Conservation (phyloP, 306 rosid genomes). For the Begonia loranthoides region DNA sequence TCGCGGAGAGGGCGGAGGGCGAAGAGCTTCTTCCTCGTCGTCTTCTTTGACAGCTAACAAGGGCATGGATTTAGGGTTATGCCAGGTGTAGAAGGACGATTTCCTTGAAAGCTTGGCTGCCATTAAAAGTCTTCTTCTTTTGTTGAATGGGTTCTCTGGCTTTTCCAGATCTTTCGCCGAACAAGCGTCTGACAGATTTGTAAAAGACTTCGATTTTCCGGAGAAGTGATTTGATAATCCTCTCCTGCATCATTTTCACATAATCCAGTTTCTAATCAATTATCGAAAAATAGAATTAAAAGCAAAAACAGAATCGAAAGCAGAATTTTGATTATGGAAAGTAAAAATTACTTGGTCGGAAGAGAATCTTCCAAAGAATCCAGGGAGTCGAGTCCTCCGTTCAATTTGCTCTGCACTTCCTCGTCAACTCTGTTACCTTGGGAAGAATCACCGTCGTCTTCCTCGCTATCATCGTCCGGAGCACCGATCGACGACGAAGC, state of each 20-base stretch:
- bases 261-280: background rate
- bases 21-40: constrained; percentile 9
- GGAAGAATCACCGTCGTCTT: background rate
- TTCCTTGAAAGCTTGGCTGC: constrained; percentile 58
- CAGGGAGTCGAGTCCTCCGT: constrained; percentile 2
- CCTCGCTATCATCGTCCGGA: constrained; percentile 9
- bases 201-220: constrained; percentile 58
- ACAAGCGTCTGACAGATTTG: constrained; percentile 37
- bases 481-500: constrained; percentile 15
- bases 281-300: background rate
- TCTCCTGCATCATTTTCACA: constrained; percentile 26
- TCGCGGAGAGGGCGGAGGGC: background rate
- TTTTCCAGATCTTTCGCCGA: constrained; percentile 44
- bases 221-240: constrained; percentile 50
- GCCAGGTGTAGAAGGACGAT: constrained; percentile 48
- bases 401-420: constrained; percentile 4
- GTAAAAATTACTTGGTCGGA: constrained; percentile 9
- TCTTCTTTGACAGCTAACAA: constrained; percentile 52
- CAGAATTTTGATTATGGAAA: background rate
- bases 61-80: constrained; percentile 88
- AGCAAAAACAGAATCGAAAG: background rate
- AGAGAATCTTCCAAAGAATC: constrained; percentile 10
- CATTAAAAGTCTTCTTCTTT: constrained; percentile 58
- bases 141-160: constrained; percentile 68
- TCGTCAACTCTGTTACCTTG: background rate